Percentiles rank a stretch among this genome's conserved stretches.
These are phyloP conservation scores for Dactylellina cionopaga DNA, from an alignment of 2,329 filamentous ascomycete genomes.

Conservation along the genomic window DNA sequence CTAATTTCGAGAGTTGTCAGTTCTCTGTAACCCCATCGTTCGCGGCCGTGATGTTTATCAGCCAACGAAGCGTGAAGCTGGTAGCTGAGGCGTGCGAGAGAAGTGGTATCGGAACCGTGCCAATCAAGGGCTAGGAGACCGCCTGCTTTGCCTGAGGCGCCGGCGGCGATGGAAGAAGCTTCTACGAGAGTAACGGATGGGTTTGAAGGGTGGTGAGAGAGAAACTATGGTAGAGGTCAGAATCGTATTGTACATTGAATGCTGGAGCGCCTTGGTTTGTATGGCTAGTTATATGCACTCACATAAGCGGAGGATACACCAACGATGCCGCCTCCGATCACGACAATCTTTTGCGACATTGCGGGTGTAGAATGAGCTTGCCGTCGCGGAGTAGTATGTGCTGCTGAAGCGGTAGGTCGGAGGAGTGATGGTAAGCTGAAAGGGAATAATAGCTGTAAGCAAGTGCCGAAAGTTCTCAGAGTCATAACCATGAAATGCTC, in stretches of 20 bases:
- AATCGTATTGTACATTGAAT: not conserved
- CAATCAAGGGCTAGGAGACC: slow-evolving; percentile 74
- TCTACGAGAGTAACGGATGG: slow-evolving; percentile 88
- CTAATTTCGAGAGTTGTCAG: slow-evolving; percentile 42
- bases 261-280: not conserved
- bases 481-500: not conserved
- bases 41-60: slow-evolving; percentile 79
- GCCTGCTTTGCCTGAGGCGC: slow-evolving; percentile 92
- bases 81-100: slow-evolving; percentile 87
- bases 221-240: slow-evolving; percentile 57
- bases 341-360: slow-evolving; percentile 39
- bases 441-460: no score
- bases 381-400: not conserved
- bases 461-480: not conserved
- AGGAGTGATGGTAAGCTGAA: not conserved
- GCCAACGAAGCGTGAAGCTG: slow-evolving; percentile 83
- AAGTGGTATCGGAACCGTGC: slow-evolving; percentile 39
- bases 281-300: not conserved
- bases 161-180: slow-evolving; percentile 84
- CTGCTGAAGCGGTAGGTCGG: not conserved
- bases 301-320: slow-evolving; percentile 50
- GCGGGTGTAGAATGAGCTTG: no score
- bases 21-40: slow-evolving; percentile 79
- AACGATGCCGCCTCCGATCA: slow-evolving; percentile 47
- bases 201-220: slow-evolving; percentile 76